Conservation (phyloP, 2,329 filamentous ascomycete species). For the Phialophora verrucosa region DNA sequence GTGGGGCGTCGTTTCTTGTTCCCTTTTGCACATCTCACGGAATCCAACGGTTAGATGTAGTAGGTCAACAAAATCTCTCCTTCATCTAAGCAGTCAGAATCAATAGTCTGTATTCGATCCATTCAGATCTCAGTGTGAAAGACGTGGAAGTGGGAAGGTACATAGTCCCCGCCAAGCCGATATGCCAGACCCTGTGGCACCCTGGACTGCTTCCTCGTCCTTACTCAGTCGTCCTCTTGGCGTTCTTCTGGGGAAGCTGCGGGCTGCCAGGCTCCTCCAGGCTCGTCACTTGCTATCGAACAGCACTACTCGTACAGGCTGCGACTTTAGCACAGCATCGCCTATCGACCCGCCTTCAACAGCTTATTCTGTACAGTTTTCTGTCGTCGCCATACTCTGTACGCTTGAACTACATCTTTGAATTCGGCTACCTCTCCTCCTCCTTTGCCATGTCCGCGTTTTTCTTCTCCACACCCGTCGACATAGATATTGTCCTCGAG, state of each 20-base stretch:
- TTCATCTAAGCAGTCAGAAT: no score
- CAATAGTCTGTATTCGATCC: no score
- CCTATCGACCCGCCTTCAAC: not conserved
- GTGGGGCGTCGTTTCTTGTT: no score
- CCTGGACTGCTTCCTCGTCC: not conserved
- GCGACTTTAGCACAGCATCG: not conserved
- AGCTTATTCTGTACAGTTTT: slow-evolving; percentile 1
- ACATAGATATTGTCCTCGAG: slow-evolving; percentile 98
- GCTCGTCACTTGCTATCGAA: not conserved
- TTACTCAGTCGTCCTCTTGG: not conserved
- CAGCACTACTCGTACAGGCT: not conserved
- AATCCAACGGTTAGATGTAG: no score
- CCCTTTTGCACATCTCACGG: no score
- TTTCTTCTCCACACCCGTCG: slow-evolving; percentile 97
- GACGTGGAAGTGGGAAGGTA: no score
- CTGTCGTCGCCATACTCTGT: not conserved
- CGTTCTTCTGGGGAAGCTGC: slow-evolving; percentile 1
- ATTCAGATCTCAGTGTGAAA: no score
- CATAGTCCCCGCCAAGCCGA: no score
- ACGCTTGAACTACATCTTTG: not conserved
- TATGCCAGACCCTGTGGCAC: no score
- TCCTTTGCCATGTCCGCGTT: slow-evolving; percentile 81
- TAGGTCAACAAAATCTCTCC: no score
- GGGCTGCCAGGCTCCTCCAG: not conserved
- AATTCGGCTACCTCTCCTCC: not conserved